phyloP scores from a whole-genome alignment of 2,329 filamentous ascomycete species.

The Elsinoe necatrix region DNA sequence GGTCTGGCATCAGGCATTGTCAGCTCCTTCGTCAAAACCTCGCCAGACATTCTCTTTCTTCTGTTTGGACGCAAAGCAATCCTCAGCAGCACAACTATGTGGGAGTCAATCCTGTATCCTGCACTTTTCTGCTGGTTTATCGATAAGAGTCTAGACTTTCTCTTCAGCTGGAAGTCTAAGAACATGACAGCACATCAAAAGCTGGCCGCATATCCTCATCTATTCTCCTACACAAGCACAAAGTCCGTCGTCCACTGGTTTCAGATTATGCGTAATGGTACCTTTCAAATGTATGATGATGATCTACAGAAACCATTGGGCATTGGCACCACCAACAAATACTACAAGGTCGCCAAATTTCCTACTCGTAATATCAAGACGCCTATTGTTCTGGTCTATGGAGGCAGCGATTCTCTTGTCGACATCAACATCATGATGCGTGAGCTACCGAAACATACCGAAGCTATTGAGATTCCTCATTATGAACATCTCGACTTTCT shows the following conservation, averaged over 20 bases:
- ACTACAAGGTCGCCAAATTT: conserved; percentile 94
- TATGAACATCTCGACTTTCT: conserved; percentile 97
- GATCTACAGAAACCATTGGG: conserved; percentile 73
- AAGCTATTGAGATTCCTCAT: conserved; percentile 77
- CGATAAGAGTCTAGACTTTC: conserved; percentile 68
- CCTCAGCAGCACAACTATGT: conserved; percentile 87
- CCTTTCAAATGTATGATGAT: conserved; percentile 98
- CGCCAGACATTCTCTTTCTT: conserved; percentile 83
- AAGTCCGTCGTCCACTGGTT: conserved; percentile 99
- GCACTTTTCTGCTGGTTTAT: conserved; percentile 86
- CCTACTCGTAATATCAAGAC: conserved; percentile 96
- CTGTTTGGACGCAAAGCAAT: conserved; percentile 89
- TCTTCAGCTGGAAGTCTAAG: conserved; percentile 80
- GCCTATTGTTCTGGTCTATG: conserved; percentile 86
- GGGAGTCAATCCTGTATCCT: conserved; percentile 91
- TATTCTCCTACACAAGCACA: conserved; percentile 94
- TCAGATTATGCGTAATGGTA: conserved; percentile 93
- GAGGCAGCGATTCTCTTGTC: conserved; percentile 85
- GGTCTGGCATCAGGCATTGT: conserved; percentile 85
- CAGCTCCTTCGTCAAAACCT: conserved; percentile 86
- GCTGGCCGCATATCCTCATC: conserved; percentile 85
- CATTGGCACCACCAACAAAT: conserved; percentile 63
- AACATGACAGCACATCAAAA: conserved; percentile 88
- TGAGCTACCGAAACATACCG: conserved; percentile 75
- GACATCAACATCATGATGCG: conserved; percentile 89